A percentile compares a stretch with the other conserved stretches of the same genome.
Evolutionary conservation across 768 basidiomycete species (phyloP).

Genomic region (Dioszegia aurantiaca): DNA sequence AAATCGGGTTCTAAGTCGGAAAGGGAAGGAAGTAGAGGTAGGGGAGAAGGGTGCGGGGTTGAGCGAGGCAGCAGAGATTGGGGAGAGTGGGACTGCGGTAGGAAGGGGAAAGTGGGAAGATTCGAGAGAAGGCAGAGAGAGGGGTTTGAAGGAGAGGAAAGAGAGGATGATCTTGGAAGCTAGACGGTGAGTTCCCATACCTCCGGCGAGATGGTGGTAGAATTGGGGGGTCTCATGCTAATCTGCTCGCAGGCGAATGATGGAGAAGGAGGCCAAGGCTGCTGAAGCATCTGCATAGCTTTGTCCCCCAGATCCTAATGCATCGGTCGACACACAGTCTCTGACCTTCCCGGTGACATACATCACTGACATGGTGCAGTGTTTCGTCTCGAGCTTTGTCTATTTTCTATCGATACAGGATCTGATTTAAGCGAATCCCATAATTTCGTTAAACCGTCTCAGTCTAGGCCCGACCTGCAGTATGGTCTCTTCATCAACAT

Average conservation of each 20-base stretch:
- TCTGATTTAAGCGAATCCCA: conserved; percentile 22
- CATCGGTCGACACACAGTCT: no score
- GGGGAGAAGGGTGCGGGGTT: conserved; percentile 1
- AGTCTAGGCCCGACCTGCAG: conserved; percentile 42
- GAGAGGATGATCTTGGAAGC: conserved; percentile 51
- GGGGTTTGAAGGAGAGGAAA: conserved; percentile 46
- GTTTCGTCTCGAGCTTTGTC: no score
- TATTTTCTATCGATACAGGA: no score
- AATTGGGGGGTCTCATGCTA: no score
- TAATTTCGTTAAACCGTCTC: conserved; percentile 39
- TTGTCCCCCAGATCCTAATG: not conserved
- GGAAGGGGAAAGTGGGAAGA: conserved; percentile 39
- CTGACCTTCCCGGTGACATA: no score
- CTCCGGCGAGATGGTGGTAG: not conserved
- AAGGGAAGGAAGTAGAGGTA: conserved; percentile 33
- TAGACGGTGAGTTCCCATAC: conserved; percentile 39
- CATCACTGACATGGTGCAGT: no score
- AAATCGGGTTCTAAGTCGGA: conserved; percentile 21
- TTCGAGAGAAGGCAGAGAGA: conserved; percentile 43
- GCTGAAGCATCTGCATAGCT: not conserved
- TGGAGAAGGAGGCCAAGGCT: conserved; percentile 33
- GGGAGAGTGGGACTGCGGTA: conserved; percentile 1
- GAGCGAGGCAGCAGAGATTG: conserved; percentile 29
- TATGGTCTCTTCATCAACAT: conserved; percentile 63
- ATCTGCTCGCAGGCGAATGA: conserved; percentile 24